A percentile compares a stretch with the other conserved stretches of the same genome.
phyloP scores from a whole-genome alignment of 805 yeast species.

The Cyberlindnera lachancei region DNA sequence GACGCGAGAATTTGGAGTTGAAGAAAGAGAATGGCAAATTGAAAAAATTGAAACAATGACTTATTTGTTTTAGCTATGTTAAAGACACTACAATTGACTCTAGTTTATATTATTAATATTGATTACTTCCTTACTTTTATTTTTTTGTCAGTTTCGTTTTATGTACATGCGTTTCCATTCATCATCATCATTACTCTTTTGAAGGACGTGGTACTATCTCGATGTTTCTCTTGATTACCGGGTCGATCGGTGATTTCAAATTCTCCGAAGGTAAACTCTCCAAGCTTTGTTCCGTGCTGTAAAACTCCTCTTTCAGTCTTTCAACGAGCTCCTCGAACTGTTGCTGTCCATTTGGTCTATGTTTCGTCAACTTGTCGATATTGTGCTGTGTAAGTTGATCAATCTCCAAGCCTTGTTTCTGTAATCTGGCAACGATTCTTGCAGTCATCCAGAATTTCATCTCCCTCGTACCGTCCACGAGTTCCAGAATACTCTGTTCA shows the following conservation, averaged over 20 bases:
- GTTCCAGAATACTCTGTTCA: constrained; percentile 79
- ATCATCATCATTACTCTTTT: constrained; percentile 2
- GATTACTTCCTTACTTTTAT: not conserved
- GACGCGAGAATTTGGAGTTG: constrained; percentile 27
- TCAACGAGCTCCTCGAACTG: constrained; percentile 60
- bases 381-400: constrained; percentile 50
- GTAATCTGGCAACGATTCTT: constrained; percentile 75
- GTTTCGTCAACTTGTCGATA: constrained; percentile 40
- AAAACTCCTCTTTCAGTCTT: constrained; percentile 39
- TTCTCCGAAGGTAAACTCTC: constrained; percentile 15
- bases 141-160: not conserved
- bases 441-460: constrained; percentile 73
- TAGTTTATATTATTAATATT: not conserved
- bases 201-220: constrained; percentile 17
- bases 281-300: constrained; percentile 16
- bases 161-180: not conserved
- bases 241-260: constrained; percentile 16
- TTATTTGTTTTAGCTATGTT: too few relatives aligned
- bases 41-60: not conserved
- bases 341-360: constrained; percentile 42
- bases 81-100: not conserved
- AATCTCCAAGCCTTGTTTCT: constrained; percentile 48
- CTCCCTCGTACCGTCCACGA: constrained; percentile 70
- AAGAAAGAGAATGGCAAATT: constrained; percentile 2
- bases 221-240: constrained; percentile 12